Percentiles rank a stretch among this genome's conserved stretches.
These are phyloP conservation scores for Globisporangium megalacanthum DNA, from an alignment of 352 stramenopile species.

Conservation along the genomic window DNA sequence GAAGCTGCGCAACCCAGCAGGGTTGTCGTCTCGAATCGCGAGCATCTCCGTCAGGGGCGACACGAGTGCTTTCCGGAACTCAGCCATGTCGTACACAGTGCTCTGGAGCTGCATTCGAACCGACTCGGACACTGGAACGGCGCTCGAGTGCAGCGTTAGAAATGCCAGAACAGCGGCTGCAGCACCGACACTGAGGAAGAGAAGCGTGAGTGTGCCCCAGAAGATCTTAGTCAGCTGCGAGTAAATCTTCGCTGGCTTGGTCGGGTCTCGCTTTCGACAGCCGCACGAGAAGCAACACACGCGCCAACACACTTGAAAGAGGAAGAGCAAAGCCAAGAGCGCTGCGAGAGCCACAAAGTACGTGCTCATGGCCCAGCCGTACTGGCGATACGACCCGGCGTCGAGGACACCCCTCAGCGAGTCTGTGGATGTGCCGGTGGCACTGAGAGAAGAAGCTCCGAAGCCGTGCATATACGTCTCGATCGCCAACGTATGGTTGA, in stretches of 20 bases:
- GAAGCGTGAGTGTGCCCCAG: conserved; percentile 28
- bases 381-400: conserved; percentile 38
- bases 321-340: conserved; percentile 27
- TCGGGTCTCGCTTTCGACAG: conserved; percentile 35
- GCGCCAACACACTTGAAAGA: conserved; percentile 42
- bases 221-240: conserved; percentile 38
- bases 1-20: conserved; percentile 17
- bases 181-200: conserved; percentile 20
- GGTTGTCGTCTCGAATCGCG: background rate
- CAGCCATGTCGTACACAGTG: conserved; percentile 17
- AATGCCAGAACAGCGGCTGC: conserved; percentile 25
- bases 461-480: background rate
- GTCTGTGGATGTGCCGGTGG: background rate
- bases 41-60: conserved; percentile 29
- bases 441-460: too few species aligned
- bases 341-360: conserved; percentile 23
- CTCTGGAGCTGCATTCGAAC: conserved; percentile 19
- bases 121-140: conserved; percentile 23
- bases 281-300: conserved; percentile 45
- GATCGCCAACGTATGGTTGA: conserved; percentile 32
- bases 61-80: conserved; percentile 36
- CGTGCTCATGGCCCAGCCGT: conserved; percentile 26
- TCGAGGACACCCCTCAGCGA: conserved; percentile 21
- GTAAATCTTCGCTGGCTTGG: conserved; percentile 41
- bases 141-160: conserved; percentile 23